A percentile compares a stretch with the other conserved stretches of the same genome.
phyloP scores from a whole-genome alignment of 225 moss, liverwort and hornwort species.

The Sphagnum contortum region DNA sequence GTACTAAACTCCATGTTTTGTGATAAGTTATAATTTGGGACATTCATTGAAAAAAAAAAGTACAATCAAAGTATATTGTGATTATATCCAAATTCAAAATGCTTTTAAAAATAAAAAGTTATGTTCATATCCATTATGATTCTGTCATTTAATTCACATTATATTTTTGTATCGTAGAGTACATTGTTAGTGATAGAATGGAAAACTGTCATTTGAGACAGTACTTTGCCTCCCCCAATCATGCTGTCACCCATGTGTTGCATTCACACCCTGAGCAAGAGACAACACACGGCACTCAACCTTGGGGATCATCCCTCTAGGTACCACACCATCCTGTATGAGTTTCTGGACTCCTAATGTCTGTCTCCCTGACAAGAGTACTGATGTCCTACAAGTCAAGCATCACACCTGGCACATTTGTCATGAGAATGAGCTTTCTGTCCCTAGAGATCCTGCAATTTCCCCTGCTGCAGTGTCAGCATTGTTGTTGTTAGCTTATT shows the following conservation, averaged over 20 bases:
- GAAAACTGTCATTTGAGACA: too few species aligned
- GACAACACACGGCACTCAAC: constrained; percentile 76
- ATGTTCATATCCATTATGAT: too few species aligned
- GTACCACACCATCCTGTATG: constrained; percentile 55
- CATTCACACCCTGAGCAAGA: constrained; percentile 73
- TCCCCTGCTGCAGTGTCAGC: constrained; percentile 87
- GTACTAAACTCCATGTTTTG: too few species aligned
- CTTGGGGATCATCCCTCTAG: constrained; percentile 92
- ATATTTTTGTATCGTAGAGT: too few species aligned
- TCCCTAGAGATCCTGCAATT: constrained; percentile 78
- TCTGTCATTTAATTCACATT: too few species aligned
- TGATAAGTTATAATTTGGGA: too few species aligned
- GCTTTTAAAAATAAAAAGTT: too few species aligned
- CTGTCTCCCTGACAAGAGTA: constrained; percentile 52
- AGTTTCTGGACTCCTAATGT: constrained; percentile 63
- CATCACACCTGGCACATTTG: constrained; percentile 87
- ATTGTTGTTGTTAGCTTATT: constrained; percentile 88
- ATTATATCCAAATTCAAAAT: too few species aligned
- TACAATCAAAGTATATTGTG: too few species aligned
- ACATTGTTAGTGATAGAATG: too few species aligned
- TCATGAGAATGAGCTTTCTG: constrained; percentile 95
- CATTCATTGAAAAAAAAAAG: too few species aligned
- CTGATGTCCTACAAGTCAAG: constrained; percentile 50
- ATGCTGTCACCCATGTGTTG: constrained; percentile 10
- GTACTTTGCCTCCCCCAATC: too few species aligned